These are phyloP conservation scores for Geotrichum phurueaensis DNA, from an alignment of 1,139 yeast species.

Conservation along the genomic window DNA sequence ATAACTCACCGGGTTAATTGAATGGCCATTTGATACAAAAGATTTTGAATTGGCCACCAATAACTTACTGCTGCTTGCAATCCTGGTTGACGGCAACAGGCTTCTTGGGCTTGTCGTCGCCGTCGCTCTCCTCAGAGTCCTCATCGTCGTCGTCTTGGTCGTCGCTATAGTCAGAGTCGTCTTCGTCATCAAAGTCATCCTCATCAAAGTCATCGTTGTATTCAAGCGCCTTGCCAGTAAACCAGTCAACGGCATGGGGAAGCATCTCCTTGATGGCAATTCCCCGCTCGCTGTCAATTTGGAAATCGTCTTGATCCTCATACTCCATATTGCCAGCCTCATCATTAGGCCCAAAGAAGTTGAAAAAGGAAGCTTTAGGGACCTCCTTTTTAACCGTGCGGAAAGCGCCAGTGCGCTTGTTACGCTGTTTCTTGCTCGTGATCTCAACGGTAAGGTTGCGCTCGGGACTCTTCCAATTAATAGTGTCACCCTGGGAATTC, in stretches of 20 bases:
- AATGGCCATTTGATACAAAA: background rate
- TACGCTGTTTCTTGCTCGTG: constrained; percentile 95
- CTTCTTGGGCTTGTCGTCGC: background rate
- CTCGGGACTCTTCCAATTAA: constrained; percentile 77
- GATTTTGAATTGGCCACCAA: background rate
- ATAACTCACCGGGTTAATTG: too few species aligned
- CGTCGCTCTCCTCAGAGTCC: background rate
- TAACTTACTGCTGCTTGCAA: background rate
- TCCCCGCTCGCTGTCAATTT: constrained; percentile 88
- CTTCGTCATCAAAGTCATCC: background rate
- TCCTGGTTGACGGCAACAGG: background rate
- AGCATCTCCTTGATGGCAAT: constrained; percentile 87
- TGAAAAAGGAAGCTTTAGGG: constrained; percentile 89
- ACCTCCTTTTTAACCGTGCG: constrained; percentile 91
- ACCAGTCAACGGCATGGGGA: constrained; percentile 97
- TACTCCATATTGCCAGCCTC: constrained; percentile 44
- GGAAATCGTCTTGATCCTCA: constrained; percentile 62
- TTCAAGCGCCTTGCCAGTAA: constrained; percentile 87
- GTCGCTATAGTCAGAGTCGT: constrained; percentile 12
- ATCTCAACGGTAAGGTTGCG: constrained; percentile 76
- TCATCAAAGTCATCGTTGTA: constrained; percentile 34
- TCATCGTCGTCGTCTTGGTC: constrained; percentile 23
- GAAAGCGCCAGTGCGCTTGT: constrained; percentile 93
- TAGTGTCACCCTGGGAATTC: constrained; percentile 54
- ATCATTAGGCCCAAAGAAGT: constrained; percentile 66